Evolutionary conservation across 495 filamentous ascomycete species (phyloP).

Genomic region (Podospora anserina): DNA sequence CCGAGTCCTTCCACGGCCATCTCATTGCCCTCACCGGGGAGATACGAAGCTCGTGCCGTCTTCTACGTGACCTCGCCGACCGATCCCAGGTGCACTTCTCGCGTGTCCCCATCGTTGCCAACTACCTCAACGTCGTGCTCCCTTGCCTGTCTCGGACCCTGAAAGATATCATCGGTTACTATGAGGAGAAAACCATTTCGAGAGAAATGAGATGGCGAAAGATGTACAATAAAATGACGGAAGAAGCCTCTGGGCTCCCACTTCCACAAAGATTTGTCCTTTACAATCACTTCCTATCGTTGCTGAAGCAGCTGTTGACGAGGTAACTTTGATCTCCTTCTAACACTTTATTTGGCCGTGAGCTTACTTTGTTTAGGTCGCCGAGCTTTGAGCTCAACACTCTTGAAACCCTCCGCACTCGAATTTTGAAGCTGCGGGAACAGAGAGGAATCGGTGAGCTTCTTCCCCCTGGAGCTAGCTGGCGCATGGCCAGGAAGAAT

Average conservation of each 20-base stretch:
- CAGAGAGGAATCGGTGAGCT: constrained; percentile 44
- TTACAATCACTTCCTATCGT: constrained; percentile 50
- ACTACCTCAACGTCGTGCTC: constrained; percentile 52
- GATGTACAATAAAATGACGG: constrained; percentile 53
- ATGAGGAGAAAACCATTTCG: constrained; percentile 47
- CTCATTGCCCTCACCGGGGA: constrained; percentile 42
- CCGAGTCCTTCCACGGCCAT: constrained; percentile 42
- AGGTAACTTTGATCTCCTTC: constrained; percentile 34
- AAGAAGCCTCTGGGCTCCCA: constrained; percentile 46
- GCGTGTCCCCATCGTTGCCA: constrained; percentile 46
- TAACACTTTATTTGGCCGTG: constrained; percentile 8
- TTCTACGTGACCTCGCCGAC: constrained; percentile 51
- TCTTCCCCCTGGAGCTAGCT: background rate
- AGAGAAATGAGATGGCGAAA: constrained; percentile 49
- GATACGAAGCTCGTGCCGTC: constrained; percentile 39
- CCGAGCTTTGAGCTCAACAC: constrained; percentile 51
- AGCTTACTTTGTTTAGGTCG: constrained; percentile 36
- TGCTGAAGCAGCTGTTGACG: constrained; percentile 48
- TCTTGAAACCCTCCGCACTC: constrained; percentile 45
- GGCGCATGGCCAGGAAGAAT: background rate
- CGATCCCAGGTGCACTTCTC: constrained; percentile 48
- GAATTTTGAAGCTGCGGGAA: constrained; percentile 47
- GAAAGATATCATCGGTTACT: constrained; percentile 49
- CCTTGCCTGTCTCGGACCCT: constrained; percentile 49
- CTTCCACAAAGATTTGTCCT: constrained; percentile 51